Percentiles rank a stretch among this genome's conserved stretches.
Conservation (phyloP, 495 filamentous ascomycete species). For the Lophiostoma macrostomum region DNA sequence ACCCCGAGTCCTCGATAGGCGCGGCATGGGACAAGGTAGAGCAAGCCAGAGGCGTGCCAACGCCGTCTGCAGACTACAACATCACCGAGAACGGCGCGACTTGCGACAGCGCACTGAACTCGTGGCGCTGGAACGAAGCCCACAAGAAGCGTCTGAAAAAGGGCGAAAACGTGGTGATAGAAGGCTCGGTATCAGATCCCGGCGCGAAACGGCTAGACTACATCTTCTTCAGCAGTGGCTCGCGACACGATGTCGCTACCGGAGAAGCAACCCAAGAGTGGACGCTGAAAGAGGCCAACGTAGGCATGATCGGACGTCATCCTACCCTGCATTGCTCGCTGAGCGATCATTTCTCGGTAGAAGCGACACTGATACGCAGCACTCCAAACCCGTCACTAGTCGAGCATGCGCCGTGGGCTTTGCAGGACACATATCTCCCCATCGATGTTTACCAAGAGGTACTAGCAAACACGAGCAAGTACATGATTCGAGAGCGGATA, state of each 20-base stretch:
- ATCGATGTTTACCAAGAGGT: constrained; percentile 68
- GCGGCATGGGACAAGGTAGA: constrained; percentile 64
- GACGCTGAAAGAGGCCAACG: constrained; percentile 61
- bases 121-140: constrained; percentile 82
- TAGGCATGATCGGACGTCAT: constrained; percentile 82
- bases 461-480: constrained; percentile 60
- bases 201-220: constrained; percentile 89
- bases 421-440: constrained; percentile 41
- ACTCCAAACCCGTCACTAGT: background rate
- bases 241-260: constrained; percentile 29
- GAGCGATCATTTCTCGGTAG: constrained; percentile 90
- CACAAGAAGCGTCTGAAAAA: constrained; percentile 58
- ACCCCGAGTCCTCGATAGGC: constrained; percentile 77
- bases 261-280: constrained; percentile 48
- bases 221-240: constrained; percentile 63
- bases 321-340: constrained; percentile 77
- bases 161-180: constrained; percentile 54
- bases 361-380: constrained; percentile 54
- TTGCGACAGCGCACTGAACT: constrained; percentile 82
- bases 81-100: constrained; percentile 77
- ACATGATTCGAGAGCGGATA: constrained; percentile 61
- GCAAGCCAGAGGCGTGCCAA: constrained; percentile 49
- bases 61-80: constrained; percentile 74
- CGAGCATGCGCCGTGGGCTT: background rate
- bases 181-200: constrained; percentile 62